A percentile compares a stretch with the other conserved stretches of the same genome.
These are phyloP conservation scores for Epichloe elymi DNA, from an alignment of 2,329 filamentous ascomycete genomes.

Conservation along the genomic window DNA sequence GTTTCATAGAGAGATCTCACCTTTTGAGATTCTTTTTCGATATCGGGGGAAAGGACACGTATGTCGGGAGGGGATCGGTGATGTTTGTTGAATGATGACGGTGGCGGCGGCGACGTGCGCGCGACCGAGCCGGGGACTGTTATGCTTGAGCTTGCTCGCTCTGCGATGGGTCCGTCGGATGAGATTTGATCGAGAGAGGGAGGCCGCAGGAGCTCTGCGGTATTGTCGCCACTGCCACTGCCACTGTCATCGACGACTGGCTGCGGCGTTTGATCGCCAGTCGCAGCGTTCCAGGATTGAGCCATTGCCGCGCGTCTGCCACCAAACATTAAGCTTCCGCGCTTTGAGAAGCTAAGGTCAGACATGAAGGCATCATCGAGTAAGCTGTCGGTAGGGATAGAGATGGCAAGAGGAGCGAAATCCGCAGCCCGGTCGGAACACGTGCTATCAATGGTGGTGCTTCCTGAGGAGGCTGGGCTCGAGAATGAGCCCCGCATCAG, in stretches of 20 bases:
- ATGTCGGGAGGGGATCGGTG: conserved; percentile 29
- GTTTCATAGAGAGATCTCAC: conserved; percentile 53
- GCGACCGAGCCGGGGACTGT: conserved; percentile 3
- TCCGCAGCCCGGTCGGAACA: conserved; percentile 17
- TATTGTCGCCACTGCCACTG: background rate
- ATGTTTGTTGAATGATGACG: background rate
- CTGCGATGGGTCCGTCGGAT: background rate
- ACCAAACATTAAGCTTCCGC: conserved; percentile 50
- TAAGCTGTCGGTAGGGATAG: conserved; percentile 42
- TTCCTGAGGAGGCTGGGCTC: conserved; percentile 9
- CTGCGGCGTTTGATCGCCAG: background rate
- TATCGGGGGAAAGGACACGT: conserved; percentile 38
- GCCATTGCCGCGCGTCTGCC: conserved; percentile 23
- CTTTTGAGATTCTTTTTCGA: conserved; percentile 52
- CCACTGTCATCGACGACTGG: background rate
- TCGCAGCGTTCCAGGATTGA: background rate
- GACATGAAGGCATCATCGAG: conserved; percentile 45
- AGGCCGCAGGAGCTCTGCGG: conserved; percentile 1
- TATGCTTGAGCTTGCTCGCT: background rate
- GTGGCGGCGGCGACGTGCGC: background rate
- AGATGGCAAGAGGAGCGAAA: conserved; percentile 40
- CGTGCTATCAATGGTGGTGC: conserved; percentile 9
- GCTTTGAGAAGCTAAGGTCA: conserved; percentile 46
- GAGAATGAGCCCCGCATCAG: conserved; percentile 13
- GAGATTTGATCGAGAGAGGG: conserved; percentile 6